Evolutionary conservation across 495 filamentous ascomycete genomes (phyloP).

Genomic region (Aspergillus coremiiformis): DNA sequence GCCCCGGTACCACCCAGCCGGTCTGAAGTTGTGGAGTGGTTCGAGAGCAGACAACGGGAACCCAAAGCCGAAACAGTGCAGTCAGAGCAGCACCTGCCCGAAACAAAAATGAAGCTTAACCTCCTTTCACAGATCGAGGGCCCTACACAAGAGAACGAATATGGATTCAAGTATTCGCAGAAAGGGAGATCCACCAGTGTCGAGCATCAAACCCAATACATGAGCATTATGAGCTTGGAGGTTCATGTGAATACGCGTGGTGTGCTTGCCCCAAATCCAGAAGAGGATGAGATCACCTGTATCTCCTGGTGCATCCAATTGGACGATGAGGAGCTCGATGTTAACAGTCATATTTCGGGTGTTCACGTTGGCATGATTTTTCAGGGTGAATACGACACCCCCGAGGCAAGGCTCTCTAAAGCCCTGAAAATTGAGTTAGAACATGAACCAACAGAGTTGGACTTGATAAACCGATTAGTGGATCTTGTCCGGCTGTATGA

Average conservation of each 20-base stretch:
- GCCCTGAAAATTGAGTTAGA: conserved; percentile 53
- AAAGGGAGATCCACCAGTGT: conserved; percentile 67
- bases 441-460: conserved; percentile 71
- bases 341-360: conserved; percentile 45
- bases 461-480: conserved; percentile 72
- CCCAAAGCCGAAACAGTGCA: not conserved
- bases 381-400: conserved; percentile 37
- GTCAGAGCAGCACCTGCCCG: not conserved
- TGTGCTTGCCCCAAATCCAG: conserved; percentile 74
- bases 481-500: conserved; percentile 79
- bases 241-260: conserved; percentile 89
- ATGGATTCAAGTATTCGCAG: conserved; percentile 85
- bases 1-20: conserved; percentile 57
- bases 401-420: conserved; percentile 43
- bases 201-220: conserved; percentile 81
- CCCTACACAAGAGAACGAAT: conserved; percentile 74
- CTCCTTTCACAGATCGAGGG: conserved; percentile 81
- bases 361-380: conserved; percentile 51
- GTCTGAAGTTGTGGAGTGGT: conserved; percentile 65
- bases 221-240: conserved; percentile 94
- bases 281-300: conserved; percentile 80
- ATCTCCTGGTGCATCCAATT: conserved; percentile 87
- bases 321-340: conserved; percentile 52
- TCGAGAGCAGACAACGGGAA: conserved; percentile 31
- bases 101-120: conserved; percentile 16